phyloP scores from a whole-genome alignment of 306 rosid genomes.

The Fragaria ananassa region DNA sequence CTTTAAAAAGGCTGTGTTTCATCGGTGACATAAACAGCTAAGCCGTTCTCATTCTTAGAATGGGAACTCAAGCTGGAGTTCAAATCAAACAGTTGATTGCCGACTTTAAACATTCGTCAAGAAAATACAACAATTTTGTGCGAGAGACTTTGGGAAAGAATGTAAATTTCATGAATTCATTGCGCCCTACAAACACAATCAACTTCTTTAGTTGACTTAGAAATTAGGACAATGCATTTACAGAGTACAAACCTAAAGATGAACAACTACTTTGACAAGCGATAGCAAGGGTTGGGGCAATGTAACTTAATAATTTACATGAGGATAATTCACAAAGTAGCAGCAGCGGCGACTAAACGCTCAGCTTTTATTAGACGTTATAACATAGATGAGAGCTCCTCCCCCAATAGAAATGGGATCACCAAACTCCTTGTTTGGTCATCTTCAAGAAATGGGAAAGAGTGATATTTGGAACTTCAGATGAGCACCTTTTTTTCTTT shows the following conservation, averaged over 20 bases:
- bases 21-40: background rate
- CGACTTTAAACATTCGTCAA: no score
- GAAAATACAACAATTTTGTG: background rate
- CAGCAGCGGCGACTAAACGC: background rate
- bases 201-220: slow-evolving; percentile 19
- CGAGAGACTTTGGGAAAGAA: background rate
- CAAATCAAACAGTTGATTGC: no score
- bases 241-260: slow-evolving; percentile 4
- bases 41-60: background rate
- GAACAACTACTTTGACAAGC: slow-evolving; percentile 27
- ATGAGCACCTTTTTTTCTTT: slow-evolving; percentile 51
- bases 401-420: slow-evolving; percentile 22
- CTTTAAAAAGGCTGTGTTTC: background rate
- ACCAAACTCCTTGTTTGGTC: slow-evolving; percentile 90
- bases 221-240: background rate
- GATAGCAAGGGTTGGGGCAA: slow-evolving; percentile 8
- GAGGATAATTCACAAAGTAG: background rate
- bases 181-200: slow-evolving; percentile 8
- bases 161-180: background rate
- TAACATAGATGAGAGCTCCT: slow-evolving; percentile 17
- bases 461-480: slow-evolving; percentile 55
- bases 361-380: slow-evolving; percentile 25
- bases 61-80: background rate
- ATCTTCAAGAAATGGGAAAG: slow-evolving; percentile 71
- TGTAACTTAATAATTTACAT: slow-evolving; percentile 26